Base-by-base conservation (phyloP, 257 asterid genomes). In the Solanum piurae region DNA sequence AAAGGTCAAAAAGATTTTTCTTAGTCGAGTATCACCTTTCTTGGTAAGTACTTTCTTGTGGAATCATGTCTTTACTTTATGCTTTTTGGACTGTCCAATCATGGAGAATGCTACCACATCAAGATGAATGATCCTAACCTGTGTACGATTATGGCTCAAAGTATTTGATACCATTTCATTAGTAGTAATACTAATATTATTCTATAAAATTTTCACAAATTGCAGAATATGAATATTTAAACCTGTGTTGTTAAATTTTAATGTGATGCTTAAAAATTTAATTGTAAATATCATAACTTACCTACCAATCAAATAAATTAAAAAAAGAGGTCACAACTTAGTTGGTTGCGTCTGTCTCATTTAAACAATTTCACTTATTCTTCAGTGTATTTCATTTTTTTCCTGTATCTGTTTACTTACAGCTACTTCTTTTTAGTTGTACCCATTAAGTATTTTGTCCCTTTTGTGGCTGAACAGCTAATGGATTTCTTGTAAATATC, bases 401-500 rank as follows among this genome's bases (percentile, higher is more conserved):
- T 29, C 29, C 44, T 31, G 23, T 3, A 16, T 83, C 25, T 62
- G 66, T 42, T 23, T 71, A 8, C 60, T n/a, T 62, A 21, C 23
- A 37, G 25, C 5, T 25, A 60, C 18, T 12, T 69, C 6, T 55
- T 11, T 29, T 52, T 25, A 4, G 34, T 29, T 18, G 62, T 85
- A 49, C 83, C 83, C 21, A 25, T 2, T 46, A 13, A 42, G 33
- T 49, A 11, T 42, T 58, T 75, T 12, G 60, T 16, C 23, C 12
- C 27, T 6, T 31, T 75, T 52, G 83, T 90, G 83, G 42, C 68
- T 83, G 33, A 44, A 79, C 64, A 31, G 10, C 85, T 82, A 49
- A 49, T 46, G 69, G 18, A 82, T 82, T 79, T 82, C 69, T 52
- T 84, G 87, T 21, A 80, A 91, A 91, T 84, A 87, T 90, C 94